phyloP scores from a whole-genome alignment of 371 early-diverging fungal species.

The Synchytrium microbalum region DNA sequence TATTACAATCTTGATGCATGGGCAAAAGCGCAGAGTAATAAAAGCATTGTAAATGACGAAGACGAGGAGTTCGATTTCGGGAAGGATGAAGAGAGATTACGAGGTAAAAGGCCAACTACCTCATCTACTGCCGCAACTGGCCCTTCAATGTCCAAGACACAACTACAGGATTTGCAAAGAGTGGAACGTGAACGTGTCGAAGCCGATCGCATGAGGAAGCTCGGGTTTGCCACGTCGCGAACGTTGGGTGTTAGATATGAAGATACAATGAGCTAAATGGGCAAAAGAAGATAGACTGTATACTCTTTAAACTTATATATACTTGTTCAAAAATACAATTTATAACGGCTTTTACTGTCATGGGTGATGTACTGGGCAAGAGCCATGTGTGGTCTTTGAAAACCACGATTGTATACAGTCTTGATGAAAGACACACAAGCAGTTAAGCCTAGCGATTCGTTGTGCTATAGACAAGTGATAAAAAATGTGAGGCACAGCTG shows the following conservation, averaged over 20 bases:
- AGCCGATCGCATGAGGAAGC: slow-evolving; percentile 55
- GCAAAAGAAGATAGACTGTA: too few species aligned
- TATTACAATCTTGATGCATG: not conserved
- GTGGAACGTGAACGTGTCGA: slow-evolving; percentile 58
- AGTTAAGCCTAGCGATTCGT: slow-evolving; percentile 72
- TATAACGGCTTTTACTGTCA: too few species aligned
- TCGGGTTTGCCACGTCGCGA: slow-evolving; percentile 44
- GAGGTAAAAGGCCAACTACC: too few species aligned
- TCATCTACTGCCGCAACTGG: slow-evolving; percentile 11
- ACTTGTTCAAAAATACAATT: too few species aligned
- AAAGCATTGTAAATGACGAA: not conserved
- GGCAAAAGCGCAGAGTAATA: not conserved
- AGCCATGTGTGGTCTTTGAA: slow-evolving; percentile 9
- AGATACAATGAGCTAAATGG: too few species aligned
- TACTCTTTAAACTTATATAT: too few species aligned
- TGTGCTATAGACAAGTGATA: too few species aligned
- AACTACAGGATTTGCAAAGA: slow-evolving; percentile 54
- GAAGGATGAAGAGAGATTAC: slow-evolving; percentile 43
- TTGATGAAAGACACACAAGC: slow-evolving; percentile 79
- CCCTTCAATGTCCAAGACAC: slow-evolving; percentile 39
- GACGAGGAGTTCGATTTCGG: slow-evolving; percentile 2
- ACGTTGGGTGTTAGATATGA: slow-evolving; percentile 36
- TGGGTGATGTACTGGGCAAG: slow-evolving; percentile 4
- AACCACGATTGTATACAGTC: slow-evolving; percentile 70
- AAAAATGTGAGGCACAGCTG: too few species aligned